Percentiles rank a stretch among this genome's conserved stretches.
Conservation (phyloP, 768 basidiomycete species). For the Trametes cingulata region DNA sequence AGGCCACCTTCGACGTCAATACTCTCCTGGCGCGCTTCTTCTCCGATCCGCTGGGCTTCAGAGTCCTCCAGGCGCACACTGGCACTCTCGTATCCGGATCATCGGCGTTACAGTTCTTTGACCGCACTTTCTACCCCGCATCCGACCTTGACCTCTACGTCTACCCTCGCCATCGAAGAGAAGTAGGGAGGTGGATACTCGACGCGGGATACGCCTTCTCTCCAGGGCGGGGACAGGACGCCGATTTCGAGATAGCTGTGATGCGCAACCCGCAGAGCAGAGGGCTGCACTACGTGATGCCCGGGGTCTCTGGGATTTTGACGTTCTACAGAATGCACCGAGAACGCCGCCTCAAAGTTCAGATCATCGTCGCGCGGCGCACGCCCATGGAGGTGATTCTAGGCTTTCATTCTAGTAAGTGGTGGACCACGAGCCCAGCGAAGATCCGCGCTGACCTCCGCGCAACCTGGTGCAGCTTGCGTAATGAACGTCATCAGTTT, state of each 20-base stretch:
- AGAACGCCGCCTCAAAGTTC: conserved; percentile 34
- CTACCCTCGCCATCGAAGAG: neutral
- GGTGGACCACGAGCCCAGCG: too few relatives aligned
- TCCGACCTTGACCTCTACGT: conserved; percentile 54
- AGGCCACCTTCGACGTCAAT: conserved; percentile 33
- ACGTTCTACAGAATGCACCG: conserved; percentile 28
- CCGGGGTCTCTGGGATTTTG: conserved; percentile 33
- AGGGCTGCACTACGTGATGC: conserved; percentile 23
- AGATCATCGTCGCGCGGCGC: conserved; percentile 40
- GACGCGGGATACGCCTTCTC: conserved; percentile 34
- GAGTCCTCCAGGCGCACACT: conserved; percentile 42
- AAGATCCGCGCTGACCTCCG: too few relatives aligned
- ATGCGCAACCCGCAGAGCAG: neutral
- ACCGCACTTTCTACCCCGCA: conserved; percentile 41
- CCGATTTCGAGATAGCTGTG: conserved; percentile 21
- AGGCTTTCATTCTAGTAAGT: conserved; percentile 49
- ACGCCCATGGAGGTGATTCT: conserved; percentile 41
- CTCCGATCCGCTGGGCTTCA: conserved; percentile 38
- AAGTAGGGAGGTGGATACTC: conserved; percentile 40
- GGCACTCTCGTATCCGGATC: conserved; percentile 54
- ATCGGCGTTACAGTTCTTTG: conserved; percentile 51
- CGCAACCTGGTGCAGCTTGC: conserved; percentile 33
- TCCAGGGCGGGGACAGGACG: conserved; percentile 24
- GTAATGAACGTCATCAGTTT: conserved; percentile 48
- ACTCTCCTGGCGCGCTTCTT: conserved; percentile 39